Conservation (phyloP, 768 basidiomycete genomes). For the Kwoniella dejecticola region DNA sequence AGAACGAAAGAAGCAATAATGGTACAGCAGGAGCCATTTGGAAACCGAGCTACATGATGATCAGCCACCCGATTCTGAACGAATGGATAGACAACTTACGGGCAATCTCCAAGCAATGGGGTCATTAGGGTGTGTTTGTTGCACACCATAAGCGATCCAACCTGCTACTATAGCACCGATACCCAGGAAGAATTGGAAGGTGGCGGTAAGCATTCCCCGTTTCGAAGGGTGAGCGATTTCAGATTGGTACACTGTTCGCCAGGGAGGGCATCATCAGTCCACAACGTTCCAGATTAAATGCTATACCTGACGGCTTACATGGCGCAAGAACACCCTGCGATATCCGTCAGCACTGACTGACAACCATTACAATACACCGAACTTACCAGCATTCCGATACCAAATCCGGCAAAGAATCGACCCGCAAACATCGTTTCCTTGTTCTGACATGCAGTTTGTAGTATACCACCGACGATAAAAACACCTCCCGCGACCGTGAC, state of each 20-base stretch:
- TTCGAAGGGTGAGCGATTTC: conserved; percentile 64
- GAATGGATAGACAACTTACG: not conserved
- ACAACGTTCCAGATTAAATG: too few relatives aligned
- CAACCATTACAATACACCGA: too few relatives aligned
- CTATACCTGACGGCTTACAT: conserved; percentile 56
- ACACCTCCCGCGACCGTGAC: conserved; percentile 17
- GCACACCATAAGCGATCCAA: conserved; percentile 83
- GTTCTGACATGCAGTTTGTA: conserved; percentile 33
- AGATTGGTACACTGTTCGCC: conserved; percentile 64
- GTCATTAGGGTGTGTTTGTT: conserved; percentile 18
- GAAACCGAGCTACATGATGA: conserved; percentile 59
- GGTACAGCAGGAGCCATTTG: conserved; percentile 43
- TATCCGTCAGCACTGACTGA: conserved; percentile 61
- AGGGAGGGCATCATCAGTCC: conserved; percentile 31
- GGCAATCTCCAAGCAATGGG: conserved; percentile 35
- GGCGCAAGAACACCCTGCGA: conserved; percentile 21
- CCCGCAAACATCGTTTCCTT: conserved; percentile 36
- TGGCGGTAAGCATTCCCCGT: conserved; percentile 66
- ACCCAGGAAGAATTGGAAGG: conserved; percentile 61
- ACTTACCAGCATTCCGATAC: conserved; percentile 27
- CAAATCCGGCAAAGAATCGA: conserved; percentile 57
- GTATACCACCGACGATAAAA: conserved; percentile 27
- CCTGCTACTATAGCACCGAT: conserved; percentile 78
- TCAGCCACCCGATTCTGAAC: conserved; percentile 61
- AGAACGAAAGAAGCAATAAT: conserved; percentile 64